Conservation (phyloP, 148 eudicot species). For the Suaeda aralocaspica region DNA sequence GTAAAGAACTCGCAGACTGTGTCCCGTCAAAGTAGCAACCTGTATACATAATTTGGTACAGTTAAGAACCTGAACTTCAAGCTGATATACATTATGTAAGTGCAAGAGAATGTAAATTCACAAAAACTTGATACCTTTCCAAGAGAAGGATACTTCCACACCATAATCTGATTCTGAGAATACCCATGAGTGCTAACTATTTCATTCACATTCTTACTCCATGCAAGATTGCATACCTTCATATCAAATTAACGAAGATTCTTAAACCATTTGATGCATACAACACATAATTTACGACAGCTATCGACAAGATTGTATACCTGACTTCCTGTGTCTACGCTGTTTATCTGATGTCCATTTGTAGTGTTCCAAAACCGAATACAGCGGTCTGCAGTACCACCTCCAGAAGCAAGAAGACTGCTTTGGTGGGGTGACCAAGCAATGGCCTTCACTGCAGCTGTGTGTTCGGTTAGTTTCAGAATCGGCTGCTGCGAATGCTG, state of each 20-base stretch:
- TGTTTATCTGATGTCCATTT: conserved; percentile 75
- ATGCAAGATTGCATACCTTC: conserved; percentile 97
- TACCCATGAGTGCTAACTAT: conserved; percentile 98
- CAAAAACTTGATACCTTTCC: conserved; percentile 45
- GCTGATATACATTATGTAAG: too few relatives aligned
- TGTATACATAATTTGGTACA: conserved; percentile 9
- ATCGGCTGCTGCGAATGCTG: conserved; percentile 80
- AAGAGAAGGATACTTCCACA: conserved; percentile 95
- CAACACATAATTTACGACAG: not conserved
- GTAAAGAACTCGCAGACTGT: conserved; percentile 85
- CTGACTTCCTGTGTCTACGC: conserved; percentile 95
- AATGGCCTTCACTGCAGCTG: conserved; percentile 97
- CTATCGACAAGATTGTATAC: conserved; percentile 23
- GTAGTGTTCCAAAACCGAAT: conserved; percentile 96
- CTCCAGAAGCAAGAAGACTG: conserved; percentile 87
- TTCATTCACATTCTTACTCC: conserved; percentile 99
- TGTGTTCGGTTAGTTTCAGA: conserved; percentile 72
- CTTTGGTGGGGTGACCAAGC: conserved; percentile 97
- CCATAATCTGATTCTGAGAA: conserved; percentile 97
- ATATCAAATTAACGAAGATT: not conserved
- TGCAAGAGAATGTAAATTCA: too few relatives aligned
- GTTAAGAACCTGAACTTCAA: not conserved
- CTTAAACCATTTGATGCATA: not conserved
- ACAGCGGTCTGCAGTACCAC: conserved; percentile 96
- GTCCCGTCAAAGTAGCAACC: conserved; percentile 98